Conservation (phyloP, 441 rosid species). For the Capsella rubella region DNA sequence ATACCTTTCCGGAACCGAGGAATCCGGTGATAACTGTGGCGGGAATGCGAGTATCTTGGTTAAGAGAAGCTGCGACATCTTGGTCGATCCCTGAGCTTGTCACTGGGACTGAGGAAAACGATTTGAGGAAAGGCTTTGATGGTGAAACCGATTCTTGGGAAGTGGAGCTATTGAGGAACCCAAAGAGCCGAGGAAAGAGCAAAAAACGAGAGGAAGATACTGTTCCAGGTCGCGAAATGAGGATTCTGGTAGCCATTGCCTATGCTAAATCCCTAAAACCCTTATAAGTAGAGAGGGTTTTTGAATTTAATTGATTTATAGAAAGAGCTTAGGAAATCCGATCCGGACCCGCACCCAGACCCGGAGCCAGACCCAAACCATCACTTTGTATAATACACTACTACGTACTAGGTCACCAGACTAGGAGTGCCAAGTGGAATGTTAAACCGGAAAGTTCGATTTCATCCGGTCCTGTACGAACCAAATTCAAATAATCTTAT, state of each 20-base stretch:
- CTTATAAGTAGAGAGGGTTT: not conserved
- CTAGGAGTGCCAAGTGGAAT: not conserved
- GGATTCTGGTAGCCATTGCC: not conserved
- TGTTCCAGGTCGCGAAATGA: not conserved
- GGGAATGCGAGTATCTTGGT: conserved; percentile 7
- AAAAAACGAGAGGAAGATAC: not conserved
- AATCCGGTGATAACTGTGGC: conserved; percentile 14
- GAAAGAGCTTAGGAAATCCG: no score
- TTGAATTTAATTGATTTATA: not conserved
- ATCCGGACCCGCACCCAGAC: no score
- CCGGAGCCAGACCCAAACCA: not conserved
- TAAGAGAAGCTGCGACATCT: conserved; percentile 6
- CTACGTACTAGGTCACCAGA: no score
- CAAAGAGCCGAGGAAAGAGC: not conserved
- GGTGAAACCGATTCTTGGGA: not conserved
- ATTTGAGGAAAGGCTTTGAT: not conserved
- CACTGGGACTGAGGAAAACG: not conserved
- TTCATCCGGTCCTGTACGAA: not conserved
- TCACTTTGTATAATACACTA: no score
- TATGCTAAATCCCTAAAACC: conserved; percentile 5
- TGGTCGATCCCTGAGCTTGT: not conserved
- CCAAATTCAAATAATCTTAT: not conserved
- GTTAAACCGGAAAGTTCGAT: not conserved
- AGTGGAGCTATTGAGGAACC: not conserved
- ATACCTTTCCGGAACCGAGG: not conserved